phyloP scores from a whole-genome alignment of 768 basidiomycete species.

The Gyrodon lividus region DNA sequence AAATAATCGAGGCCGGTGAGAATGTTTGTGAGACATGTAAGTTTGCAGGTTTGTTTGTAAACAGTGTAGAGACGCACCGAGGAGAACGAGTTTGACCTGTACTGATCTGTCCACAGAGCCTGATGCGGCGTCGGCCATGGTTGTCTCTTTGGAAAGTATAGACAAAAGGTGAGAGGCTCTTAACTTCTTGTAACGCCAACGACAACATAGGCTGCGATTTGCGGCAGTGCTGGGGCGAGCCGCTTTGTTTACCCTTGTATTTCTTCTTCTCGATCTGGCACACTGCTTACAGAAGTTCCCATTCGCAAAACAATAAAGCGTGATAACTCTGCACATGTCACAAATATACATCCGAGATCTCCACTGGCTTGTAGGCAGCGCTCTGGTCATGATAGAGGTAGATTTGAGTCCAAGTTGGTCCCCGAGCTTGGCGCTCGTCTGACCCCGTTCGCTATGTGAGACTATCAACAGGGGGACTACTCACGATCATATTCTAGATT shows the following conservation, averaged over 20 bases:
- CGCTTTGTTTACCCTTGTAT: slow-evolving; percentile 27
- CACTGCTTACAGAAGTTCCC: no score
- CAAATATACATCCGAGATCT: no score
- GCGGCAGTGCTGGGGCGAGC: no score
- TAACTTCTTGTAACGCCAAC: not conserved
- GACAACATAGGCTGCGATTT: not conserved
- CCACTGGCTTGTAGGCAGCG: no score
- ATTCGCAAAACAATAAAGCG: no score
- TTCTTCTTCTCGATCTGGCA: not conserved
- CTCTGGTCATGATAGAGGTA: no score
- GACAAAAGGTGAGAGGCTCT: slow-evolving; percentile 6
- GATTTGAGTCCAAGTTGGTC: no score
- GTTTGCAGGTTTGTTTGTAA: not conserved
- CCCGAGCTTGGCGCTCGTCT: no score
- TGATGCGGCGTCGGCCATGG: slow-evolving; percentile 75
- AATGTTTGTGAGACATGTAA: not conserved
- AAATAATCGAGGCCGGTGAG: not conserved
- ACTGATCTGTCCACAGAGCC: slow-evolving; percentile 84
- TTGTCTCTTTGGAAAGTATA: slow-evolving; percentile 16
- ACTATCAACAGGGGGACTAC: no score
- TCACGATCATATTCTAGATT: no score
- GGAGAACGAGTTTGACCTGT: slow-evolving; percentile 95
- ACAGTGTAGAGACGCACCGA: slow-evolving; percentile 59
- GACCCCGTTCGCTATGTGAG: no score
- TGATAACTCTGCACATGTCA: no score